Percentiles rank a stretch among this genome's conserved stretches.
Conservation (phyloP, 2,329 filamentous ascomycete genomes). For the Penicillium sp. region DNA sequence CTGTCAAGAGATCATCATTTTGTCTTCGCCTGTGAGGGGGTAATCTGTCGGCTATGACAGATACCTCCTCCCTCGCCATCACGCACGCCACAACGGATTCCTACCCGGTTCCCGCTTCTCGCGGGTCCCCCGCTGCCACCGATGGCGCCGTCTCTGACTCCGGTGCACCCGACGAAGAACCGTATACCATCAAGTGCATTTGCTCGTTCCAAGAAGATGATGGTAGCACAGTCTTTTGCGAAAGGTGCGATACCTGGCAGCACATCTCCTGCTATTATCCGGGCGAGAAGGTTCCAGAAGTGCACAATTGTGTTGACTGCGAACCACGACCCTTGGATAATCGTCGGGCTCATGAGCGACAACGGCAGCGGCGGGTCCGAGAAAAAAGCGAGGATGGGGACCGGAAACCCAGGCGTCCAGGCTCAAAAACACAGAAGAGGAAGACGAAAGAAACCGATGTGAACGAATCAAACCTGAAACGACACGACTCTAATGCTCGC, state of each 20-base stretch:
- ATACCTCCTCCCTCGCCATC: constrained; percentile 53
- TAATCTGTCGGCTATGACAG: constrained; percentile 57
- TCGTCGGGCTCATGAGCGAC: constrained; percentile 73
- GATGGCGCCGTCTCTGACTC: constrained; percentile 47
- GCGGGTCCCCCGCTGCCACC: constrained; percentile 43
- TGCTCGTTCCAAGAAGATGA: constrained; percentile 93
- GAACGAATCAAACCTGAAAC: constrained; percentile 57
- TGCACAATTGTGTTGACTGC: constrained; percentile 89
- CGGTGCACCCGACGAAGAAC: constrained; percentile 47
- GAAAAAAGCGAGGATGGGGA: constrained; percentile 62
- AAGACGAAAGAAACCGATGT: constrained; percentile 67
- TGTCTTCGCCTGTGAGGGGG: constrained; percentile 44
- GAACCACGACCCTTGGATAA: constrained; percentile 74
- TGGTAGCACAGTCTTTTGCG: constrained; percentile 95
- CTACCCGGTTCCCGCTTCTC: constrained; percentile 49
- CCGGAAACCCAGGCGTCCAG: constrained; percentile 72
- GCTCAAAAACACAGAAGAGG: constrained; percentile 84
- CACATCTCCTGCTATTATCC: constrained; percentile 98
- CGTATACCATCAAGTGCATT: constrained; percentile 96
- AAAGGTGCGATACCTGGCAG: constrained; percentile 95
- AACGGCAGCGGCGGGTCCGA: constrained; percentile 64
- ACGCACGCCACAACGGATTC: constrained; percentile 51
- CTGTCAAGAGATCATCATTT: constrained; percentile 23
- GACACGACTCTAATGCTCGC: constrained; percentile 57
- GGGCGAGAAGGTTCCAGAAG: constrained; percentile 69